Conservation (phyloP, 495 filamentous ascomycete species). For the Penicillium chermesinum region DNA sequence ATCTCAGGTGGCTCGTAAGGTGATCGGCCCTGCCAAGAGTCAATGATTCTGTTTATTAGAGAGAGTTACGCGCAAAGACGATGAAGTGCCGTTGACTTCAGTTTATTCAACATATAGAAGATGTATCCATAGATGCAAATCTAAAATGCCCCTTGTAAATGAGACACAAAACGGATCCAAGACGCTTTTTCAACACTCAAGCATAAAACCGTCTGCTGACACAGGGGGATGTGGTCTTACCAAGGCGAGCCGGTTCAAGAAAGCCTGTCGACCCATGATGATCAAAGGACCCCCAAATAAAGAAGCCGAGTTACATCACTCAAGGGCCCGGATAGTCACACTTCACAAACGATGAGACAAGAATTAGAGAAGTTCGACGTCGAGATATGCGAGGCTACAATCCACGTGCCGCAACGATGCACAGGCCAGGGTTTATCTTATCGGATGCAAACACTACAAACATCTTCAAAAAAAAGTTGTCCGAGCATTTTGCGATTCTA, state of each 20-base stretch:
- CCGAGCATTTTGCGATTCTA: constrained; percentile 22
- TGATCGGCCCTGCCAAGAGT: constrained; percentile 57
- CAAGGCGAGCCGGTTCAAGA: constrained; percentile 49
- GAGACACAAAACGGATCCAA: no score
- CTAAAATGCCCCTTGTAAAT: no score
- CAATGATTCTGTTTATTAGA: no score
- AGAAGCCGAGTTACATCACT: constrained; percentile 3
- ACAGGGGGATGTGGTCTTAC: constrained; percentile 38
- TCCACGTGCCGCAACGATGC: constrained; percentile 21
- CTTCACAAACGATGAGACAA: not conserved
- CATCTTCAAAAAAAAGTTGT: constrained; percentile 36
- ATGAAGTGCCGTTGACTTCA: no score
- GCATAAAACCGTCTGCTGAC: no score
- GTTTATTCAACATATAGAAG: no score
- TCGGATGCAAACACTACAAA: constrained; percentile 39
- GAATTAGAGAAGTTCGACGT: not conserved
- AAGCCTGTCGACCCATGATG: constrained; percentile 47
- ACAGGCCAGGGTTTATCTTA: constrained; percentile 23
- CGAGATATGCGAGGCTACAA: not conserved
- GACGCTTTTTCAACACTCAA: no score
- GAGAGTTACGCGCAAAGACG: no score
- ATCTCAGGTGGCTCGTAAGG: constrained; percentile 60
- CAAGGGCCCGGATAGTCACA: not conserved
- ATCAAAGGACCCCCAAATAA: not conserved
- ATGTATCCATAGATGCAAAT: no score